phyloP scores from a whole-genome alignment of 805 yeast genomes.

The Saturnispora serradocipensis region DNA sequence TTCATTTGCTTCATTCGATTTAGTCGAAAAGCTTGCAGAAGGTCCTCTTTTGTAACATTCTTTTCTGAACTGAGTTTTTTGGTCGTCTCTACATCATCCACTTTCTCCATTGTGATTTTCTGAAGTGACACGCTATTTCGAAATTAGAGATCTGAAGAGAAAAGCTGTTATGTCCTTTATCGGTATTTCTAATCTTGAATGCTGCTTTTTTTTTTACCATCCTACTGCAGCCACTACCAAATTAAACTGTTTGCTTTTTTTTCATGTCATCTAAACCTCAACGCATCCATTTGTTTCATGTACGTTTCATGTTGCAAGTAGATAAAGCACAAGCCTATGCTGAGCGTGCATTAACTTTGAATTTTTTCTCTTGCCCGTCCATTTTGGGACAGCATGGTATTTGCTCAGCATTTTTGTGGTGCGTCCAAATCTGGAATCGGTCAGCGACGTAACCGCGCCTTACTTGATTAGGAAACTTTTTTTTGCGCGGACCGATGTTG shows the following conservation, averaged over 20 bases:
- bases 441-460: neutral
- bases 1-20: conserved; percentile 38
- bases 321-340: neutral
- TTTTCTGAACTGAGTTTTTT: neutral
- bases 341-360: neutral
- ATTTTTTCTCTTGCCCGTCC: neutral
- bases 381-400: no score
- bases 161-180: no score
- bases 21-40: conserved; percentile 32
- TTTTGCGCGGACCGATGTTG: conserved; percentile 2
- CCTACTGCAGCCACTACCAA: neutral
- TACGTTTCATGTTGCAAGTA: conserved; percentile 1
- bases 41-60: conserved; percentile 5
- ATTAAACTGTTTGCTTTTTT: neutral
- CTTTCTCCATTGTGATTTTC: neutral
- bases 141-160: no score
- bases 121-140: no score
- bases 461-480: neutral
- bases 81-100: neutral
- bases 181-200: neutral
- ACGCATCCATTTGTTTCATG: neutral
- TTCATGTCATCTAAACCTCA: neutral
- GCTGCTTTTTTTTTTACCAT: neutral
- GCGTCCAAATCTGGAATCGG: neutral
- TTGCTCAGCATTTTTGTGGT: neutral